A percentile compares a stretch with the other conserved stretches of the same genome.
These are phyloP conservation scores for Neurospora sp. DNA, from an alignment of 495 filamentous ascomycete species.

Conservation along the genomic window DNA sequence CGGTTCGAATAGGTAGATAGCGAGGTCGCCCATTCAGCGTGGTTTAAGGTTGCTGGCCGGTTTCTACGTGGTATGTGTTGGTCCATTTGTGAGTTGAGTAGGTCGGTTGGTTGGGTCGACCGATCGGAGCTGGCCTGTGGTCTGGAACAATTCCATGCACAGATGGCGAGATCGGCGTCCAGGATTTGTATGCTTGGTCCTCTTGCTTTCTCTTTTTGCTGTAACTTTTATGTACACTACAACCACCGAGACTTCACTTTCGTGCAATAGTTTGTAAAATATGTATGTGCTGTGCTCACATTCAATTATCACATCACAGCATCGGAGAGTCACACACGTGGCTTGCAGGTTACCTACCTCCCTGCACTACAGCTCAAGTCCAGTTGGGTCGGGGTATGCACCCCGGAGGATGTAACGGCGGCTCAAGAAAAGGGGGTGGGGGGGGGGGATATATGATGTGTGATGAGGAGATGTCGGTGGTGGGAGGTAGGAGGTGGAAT, in stretches of 20 bases:
- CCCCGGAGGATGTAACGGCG: neutral
- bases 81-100: no score
- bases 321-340: neutral
- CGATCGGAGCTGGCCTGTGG: neutral
- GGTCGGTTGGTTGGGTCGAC: no score
- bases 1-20: no score
- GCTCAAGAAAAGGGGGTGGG: neutral
- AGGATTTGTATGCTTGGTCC: neutral
- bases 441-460: neutral
- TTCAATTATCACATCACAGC: neutral
- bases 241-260: neutral
- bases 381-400: neutral
- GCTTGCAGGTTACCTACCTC: neutral
- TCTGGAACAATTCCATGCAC: neutral
- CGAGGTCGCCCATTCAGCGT: neutral
- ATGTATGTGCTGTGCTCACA: neutral
- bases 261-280: neutral
- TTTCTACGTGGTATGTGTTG: neutral
- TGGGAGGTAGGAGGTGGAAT: neutral
- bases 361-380: neutral
- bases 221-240: neutral
- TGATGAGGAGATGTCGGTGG: neutral
- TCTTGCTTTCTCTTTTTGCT: neutral
- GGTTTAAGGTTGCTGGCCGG: neutral
- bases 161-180: neutral